A percentile compares a stretch with the other conserved stretches of the same genome.
Conservation (phyloP, 129 eudicot species). For the Apium graveolens region DNA sequence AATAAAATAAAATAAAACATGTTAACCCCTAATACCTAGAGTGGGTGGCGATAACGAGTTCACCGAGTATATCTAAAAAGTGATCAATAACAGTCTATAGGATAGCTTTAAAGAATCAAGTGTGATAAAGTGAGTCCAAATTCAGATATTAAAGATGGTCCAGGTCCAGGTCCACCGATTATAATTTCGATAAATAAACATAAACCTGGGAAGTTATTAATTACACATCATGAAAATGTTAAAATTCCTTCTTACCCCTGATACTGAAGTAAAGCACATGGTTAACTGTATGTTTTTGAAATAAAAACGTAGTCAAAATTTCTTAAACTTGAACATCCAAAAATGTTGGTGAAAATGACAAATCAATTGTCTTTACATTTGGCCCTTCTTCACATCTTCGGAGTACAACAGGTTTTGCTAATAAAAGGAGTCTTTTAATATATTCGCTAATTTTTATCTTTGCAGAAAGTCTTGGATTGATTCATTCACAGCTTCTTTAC, state of each 20-base stretch:
- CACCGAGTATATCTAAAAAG: not conserved
- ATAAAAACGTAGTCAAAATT: not conserved
- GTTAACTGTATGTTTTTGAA: not conserved
- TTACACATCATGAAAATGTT: too few relatives aligned
- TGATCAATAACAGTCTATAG: not conserved
- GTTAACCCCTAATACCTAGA: not conserved
- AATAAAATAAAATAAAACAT: too few relatives aligned
- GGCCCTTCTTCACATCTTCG: not conserved
- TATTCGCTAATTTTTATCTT: constrained; percentile 15
- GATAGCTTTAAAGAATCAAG: not conserved
- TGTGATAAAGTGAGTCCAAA: not conserved
- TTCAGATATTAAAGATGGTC: not conserved
- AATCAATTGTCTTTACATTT: not conserved
- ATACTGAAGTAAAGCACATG: not conserved
- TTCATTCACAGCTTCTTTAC: constrained; percentile 44
- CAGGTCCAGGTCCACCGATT: not conserved
- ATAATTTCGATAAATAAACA: not conserved
- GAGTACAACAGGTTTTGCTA: not conserved
- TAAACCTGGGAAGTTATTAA: not conserved
- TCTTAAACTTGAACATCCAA: not conserved
- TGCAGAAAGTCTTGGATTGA: constrained; percentile 89
- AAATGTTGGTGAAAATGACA: not conserved
- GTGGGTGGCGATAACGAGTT: not conserved
- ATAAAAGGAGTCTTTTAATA: not conserved
- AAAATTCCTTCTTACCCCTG: not conserved